Conservation (phyloP, 345 rosid genomes). For the Euphorbia pulcherrima region DNA sequence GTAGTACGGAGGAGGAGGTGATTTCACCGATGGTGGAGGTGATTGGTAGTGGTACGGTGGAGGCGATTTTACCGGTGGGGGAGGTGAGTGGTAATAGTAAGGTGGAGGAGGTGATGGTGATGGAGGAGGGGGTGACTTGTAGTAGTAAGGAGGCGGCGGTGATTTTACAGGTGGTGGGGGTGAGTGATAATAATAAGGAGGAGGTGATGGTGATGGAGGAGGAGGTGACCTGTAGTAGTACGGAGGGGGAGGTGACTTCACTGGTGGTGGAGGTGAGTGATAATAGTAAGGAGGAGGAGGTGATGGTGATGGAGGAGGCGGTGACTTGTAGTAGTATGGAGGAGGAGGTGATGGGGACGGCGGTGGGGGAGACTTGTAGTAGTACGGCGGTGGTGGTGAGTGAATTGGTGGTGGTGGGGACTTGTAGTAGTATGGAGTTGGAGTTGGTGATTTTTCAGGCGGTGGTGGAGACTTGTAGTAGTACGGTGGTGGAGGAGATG, state of each 20-base stretch:
- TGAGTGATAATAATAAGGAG: slow-evolving; percentile 8
- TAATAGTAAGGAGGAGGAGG: slow-evolving; percentile 12
- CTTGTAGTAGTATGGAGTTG: slow-evolving; percentile 7
- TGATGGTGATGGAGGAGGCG: background rate
- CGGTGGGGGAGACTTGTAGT: slow-evolving; percentile 12
- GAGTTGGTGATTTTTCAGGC: background rate
- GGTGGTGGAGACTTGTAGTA: slow-evolving; percentile 13
- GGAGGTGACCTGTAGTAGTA: background rate
- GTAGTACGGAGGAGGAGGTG: slow-evolving; percentile 1
- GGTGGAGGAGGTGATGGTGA: background rate
- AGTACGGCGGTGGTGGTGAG: slow-evolving; percentile 1
- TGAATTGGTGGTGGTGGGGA: slow-evolving; percentile 9
- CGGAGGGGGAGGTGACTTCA: background rate
- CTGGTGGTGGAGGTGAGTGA: slow-evolving; percentile 2
- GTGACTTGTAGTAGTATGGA: slow-evolving; percentile 3
- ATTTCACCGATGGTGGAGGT: background rate
- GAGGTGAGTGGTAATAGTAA: slow-evolving; percentile 7
- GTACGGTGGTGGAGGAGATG: background rate
- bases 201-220: background rate
- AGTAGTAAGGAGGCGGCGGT: background rate
- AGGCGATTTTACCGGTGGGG: background rate
- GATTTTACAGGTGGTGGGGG: background rate
- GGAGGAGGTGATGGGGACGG: slow-evolving; percentile 1
- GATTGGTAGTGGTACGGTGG: slow-evolving; percentile 8
- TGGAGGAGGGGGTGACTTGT: slow-evolving; percentile 7